These are phyloP conservation scores for Monascus ruber DNA, from an alignment of 2,329 filamentous ascomycete genomes.

Conservation along the genomic window DNA sequence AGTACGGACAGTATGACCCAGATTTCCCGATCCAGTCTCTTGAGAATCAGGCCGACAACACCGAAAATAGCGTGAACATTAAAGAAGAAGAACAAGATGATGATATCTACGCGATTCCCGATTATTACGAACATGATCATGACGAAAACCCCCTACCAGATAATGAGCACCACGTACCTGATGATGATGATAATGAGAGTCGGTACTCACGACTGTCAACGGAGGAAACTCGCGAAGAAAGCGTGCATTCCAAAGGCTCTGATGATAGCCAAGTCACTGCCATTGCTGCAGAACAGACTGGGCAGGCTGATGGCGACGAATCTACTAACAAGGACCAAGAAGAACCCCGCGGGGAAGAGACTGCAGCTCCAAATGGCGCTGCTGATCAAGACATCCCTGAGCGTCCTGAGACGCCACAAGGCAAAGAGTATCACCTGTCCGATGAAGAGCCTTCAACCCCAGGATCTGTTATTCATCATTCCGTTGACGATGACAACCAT, in stretches of 20 bases:
- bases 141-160: slow-evolving; percentile 21
- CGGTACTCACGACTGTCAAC: slow-evolving; percentile 41
- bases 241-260: slow-evolving; percentile 17
- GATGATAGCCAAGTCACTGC: slow-evolving; percentile 22
- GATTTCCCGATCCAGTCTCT: slow-evolving; percentile 83
- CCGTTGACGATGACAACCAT: slow-evolving; percentile 39
- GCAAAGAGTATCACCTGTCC: slow-evolving; percentile 46
- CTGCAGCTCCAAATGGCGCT: slow-evolving; percentile 31
- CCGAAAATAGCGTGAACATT: slow-evolving; percentile 53
- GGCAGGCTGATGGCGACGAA: slow-evolving; percentile 28
- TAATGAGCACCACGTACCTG: slow-evolving; percentile 19
- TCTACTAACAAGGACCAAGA: slow-evolving; percentile 6
- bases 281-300: slow-evolving; percentile 11
- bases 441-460: slow-evolving; percentile 57
- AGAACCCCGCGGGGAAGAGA: slow-evolving; percentile 33
- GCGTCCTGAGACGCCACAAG: slow-evolving; percentile 37
- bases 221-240: slow-evolving; percentile 9
- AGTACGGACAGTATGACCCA: slow-evolving; percentile 59
- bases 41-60: slow-evolving; percentile 51
- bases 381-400: slow-evolving; percentile 27
- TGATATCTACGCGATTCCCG: slow-evolving; percentile 55
- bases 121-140: slow-evolving; percentile 47
- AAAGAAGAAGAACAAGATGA: slow-evolving; percentile 50
- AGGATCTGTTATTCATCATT: slow-evolving; percentile 80
- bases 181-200: slow-evolving; percentile 47